Base-by-base conservation (phyloP, 2,329 filamentous ascomycete genomes). In the Aspergillus sclerotialis region DNA sequence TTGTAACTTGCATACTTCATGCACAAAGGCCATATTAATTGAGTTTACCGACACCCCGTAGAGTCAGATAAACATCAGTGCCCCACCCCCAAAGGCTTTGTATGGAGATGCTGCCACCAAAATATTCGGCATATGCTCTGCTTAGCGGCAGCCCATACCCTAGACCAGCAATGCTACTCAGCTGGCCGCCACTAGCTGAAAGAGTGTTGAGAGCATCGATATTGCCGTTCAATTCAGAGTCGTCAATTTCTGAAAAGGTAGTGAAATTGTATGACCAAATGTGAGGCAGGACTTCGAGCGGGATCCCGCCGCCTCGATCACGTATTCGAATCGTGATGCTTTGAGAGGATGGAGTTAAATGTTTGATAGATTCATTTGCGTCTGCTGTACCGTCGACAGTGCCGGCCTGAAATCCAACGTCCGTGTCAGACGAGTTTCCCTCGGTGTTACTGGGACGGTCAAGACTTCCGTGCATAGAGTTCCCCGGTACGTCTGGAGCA, bases 261-360 rank as follows among this genome's bases (percentile, higher is more conserved):
- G 90, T 95, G 59, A 95, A 98, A 43, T 85, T 92, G 60, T 96
- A 98, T 5, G 88, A 89, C 89, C 92, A 98, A 38, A 98, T 89
- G 46, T 90, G 82, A 4, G 82, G 80, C 21, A 92, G 67, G 17
- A 92, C 81, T 11, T 89, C 84, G 0, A 89, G 85, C 1, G 80
- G 76, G 36, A 98, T 96, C 23, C 92, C 92, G 27, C 90, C 90
- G 32, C 92, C 92, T n/a, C 88, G 80, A 57, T 98, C 92, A 7
- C 92, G 81, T 48, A 98, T 95, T 15, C 92, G 80, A 49, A 98
- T 93, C 0, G 92, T 96, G 9, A 98, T 87, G 24, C 88, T 89
- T 1, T 89, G 86, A 0, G 73, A 75, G 4, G 81, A 61, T 1
- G 61, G 55, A 6, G 46, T 52, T 11, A 55, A 54, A 10, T 52